A percentile compares a stretch with the other conserved stretches of the same genome.
phyloP scores from a whole-genome alignment of 164 flowering plant species.

The Malania oleifera region DNA sequence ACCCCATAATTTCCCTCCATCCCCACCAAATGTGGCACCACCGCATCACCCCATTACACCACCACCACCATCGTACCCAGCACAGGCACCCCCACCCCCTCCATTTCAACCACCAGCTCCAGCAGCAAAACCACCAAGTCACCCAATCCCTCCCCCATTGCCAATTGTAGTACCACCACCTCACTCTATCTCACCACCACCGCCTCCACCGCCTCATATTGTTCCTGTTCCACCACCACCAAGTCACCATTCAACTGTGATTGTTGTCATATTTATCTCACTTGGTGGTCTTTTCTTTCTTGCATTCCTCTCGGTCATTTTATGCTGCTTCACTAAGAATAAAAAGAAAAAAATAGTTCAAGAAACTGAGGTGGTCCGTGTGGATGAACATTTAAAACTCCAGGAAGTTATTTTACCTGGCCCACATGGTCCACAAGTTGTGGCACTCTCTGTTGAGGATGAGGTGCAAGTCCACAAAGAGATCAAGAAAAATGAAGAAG shows the following conservation, averaged over 20 bases:
- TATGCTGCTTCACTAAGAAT: slow-evolving; percentile 58
- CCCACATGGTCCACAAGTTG: slow-evolving; percentile 45
- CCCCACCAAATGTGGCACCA: slow-evolving; percentile 13
- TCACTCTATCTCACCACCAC: slow-evolving; percentile 14
- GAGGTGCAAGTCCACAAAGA: slow-evolving; percentile 45
- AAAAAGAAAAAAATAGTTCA: slow-evolving; percentile 34
- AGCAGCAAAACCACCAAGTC: slow-evolving; percentile 14
- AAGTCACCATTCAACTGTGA: slow-evolving; percentile 31
- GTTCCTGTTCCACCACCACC: slow-evolving; percentile 27
- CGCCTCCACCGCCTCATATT: slow-evolving; percentile 22
- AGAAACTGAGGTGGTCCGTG: slow-evolving; percentile 34
- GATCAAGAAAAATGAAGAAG: slow-evolving; percentile 30
- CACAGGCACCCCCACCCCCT: slow-evolving; percentile 13
- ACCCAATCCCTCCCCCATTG: slow-evolving; percentile 17
- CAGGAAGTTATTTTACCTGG: slow-evolving; percentile 57
- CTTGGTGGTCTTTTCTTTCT: slow-evolving; percentile 65
- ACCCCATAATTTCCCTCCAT: slow-evolving; percentile 9
- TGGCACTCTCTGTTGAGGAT: slow-evolving; percentile 39
- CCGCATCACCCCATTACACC: slow-evolving; percentile 11
- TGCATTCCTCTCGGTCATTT: slow-evolving; percentile 48
- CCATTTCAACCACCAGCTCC: slow-evolving; percentile 8
- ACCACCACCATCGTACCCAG: slow-evolving; percentile 2
- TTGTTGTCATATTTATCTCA: slow-evolving; percentile 47
- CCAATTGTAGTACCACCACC: slow-evolving; percentile 19
- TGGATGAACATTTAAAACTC: slow-evolving; percentile 54